Conservation (phyloP, 495 filamentous ascomycete species). For the Penicillium crystallinum region DNA sequence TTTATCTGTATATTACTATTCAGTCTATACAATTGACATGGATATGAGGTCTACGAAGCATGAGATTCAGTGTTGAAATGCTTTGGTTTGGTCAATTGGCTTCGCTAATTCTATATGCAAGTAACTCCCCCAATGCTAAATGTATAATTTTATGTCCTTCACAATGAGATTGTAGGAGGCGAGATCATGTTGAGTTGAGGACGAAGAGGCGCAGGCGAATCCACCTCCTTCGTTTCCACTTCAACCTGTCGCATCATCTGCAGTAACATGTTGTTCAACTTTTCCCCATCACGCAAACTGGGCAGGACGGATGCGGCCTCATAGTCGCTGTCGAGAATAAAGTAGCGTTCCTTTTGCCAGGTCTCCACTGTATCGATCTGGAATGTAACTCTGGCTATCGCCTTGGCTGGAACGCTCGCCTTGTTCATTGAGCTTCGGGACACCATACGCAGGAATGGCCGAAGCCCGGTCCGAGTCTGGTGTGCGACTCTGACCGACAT, state of each 20-base stretch:
- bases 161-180: slow-evolving; percentile 1
- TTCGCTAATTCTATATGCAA: slow-evolving; percentile 3
- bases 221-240: slow-evolving; percentile 24
- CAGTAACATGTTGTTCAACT: slow-evolving; percentile 28
- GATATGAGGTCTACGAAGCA: neutral
- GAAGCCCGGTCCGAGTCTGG: slow-evolving; percentile 34
- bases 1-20: neutral
- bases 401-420: slow-evolving; percentile 37
- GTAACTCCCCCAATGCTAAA: neutral
- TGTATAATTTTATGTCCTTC: neutral
- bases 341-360: slow-evolving; percentile 35
- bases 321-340: slow-evolving; percentile 35
- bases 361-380: slow-evolving; percentile 29
- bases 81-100: neutral
- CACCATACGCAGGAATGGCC: slow-evolving; percentile 35
- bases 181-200: slow-evolving; percentile 3
- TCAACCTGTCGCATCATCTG: slow-evolving; percentile 35
- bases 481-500: slow-evolving; percentile 32
- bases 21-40: neutral
- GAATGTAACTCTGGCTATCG: slow-evolving; percentile 39
- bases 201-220: slow-evolving; percentile 20
- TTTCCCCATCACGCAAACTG: slow-evolving; percentile 24
- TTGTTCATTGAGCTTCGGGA: slow-evolving; percentile 40
- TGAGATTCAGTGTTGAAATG: neutral
- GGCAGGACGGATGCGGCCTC: slow-evolving; percentile 39